Conservation (phyloP, 371 early-diverging fungal genomes). For the Lichtheimia corymbifera region DNA sequence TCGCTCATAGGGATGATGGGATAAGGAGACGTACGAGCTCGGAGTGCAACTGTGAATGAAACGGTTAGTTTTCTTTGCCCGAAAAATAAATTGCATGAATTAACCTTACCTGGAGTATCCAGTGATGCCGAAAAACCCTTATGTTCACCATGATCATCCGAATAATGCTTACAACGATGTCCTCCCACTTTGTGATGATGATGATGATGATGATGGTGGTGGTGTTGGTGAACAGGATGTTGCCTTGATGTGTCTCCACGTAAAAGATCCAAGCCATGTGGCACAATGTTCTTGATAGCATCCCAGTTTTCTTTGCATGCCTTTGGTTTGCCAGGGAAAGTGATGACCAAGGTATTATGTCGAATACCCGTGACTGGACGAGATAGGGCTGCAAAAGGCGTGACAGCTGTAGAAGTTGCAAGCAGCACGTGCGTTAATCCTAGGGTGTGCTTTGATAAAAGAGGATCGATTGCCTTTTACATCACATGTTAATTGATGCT, state of each 20-base stretch:
- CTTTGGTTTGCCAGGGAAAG: slow-evolving; percentile 89
- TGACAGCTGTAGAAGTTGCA: slow-evolving; percentile 67
- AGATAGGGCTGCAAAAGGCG: slow-evolving; percentile 87
- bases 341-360: slow-evolving; percentile 68
- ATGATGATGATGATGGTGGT: slow-evolving; percentile 19
- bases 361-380: slow-evolving; percentile 85
- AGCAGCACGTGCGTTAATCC: slow-evolving; percentile 82
- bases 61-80: background rate
- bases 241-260: background rate
- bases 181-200: slow-evolving; percentile 31
- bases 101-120: slow-evolving; percentile 48
- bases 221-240: slow-evolving; percentile 15
- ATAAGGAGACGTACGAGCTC: slow-evolving; percentile 81
- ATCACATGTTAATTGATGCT: background rate
- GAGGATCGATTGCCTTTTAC: slow-evolving; percentile 66
- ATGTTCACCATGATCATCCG: slow-evolving; percentile 17
- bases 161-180: slow-evolving; percentile 44
- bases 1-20: slow-evolving; percentile 74
- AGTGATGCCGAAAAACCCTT: slow-evolving; percentile 12
- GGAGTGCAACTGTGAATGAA: slow-evolving; percentile 51
- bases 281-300: slow-evolving; percentile 68
- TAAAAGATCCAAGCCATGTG: slow-evolving; percentile 81
- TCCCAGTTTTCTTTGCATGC: slow-evolving; percentile 82
- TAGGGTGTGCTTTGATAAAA: slow-evolving; percentile 70
- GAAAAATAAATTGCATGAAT: background rate